These are phyloP conservation scores for Marasmius fiardii DNA, from an alignment of 1,284 basidiomycete genomes.

Conservation along the genomic window DNA sequence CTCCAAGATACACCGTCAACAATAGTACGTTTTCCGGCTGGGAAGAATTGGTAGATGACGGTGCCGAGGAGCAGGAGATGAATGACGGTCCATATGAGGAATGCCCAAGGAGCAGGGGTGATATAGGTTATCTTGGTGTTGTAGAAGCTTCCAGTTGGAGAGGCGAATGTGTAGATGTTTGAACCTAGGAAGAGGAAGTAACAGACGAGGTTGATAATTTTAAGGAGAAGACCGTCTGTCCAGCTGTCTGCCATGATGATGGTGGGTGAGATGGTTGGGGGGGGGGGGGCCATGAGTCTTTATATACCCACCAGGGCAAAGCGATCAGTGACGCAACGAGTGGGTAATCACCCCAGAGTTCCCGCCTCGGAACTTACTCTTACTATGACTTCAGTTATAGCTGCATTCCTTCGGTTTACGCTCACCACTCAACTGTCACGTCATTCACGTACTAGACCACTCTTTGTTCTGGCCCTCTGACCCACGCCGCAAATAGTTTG, in stretches of 20 bases:
- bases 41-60: conserved; percentile 87
- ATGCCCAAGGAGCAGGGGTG: conserved; percentile 87
- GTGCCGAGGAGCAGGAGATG: conserved; percentile 87
- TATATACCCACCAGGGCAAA: neutral
- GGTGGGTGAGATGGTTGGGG: conserved; percentile 2
- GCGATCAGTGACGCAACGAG: neutral
- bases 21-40: conserved; percentile 75
- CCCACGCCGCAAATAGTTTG: too few species aligned
- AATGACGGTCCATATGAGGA: conserved; percentile 83
- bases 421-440: too few species aligned
- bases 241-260: conserved; percentile 57
- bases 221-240: conserved; percentile 78
- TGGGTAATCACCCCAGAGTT: neutral
- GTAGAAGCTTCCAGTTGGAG: conserved; percentile 66
- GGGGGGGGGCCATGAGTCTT: neutral
- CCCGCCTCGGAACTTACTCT: too few species aligned
- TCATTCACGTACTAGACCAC: too few species aligned
- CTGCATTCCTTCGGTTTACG: too few species aligned
- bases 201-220: conserved; percentile 79
- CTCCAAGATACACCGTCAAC: conserved; percentile 88
- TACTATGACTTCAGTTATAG: too few species aligned
- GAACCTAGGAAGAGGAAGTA: conserved; percentile 84
- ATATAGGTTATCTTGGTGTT: conserved; percentile 81
- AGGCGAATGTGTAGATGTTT: conserved; percentile 83
- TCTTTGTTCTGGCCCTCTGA: too few species aligned